phyloP scores from a whole-genome alignment of 768 basidiomycete genomes.

The Xerocomellus amylosporus region DNA sequence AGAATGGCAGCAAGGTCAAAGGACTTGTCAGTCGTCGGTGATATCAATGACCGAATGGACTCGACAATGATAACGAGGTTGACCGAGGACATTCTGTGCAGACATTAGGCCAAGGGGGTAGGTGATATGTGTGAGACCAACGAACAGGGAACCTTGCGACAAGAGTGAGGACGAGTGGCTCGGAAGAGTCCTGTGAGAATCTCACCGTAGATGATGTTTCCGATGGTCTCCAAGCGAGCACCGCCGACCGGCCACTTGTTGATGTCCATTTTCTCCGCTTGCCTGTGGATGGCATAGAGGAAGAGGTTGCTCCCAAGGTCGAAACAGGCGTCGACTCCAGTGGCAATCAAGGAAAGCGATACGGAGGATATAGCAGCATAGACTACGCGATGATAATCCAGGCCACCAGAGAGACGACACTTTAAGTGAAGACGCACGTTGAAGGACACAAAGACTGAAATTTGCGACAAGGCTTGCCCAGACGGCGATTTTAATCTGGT shows the following conservation, averaged over 20 bases:
- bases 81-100: constrained; percentile 78
- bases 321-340: constrained; percentile 83
- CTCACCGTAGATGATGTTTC: constrained; percentile 81
- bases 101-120: not conserved
- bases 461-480: constrained; percentile 82
- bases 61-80: constrained; percentile 91
- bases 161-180: constrained; percentile 1
- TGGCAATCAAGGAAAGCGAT: constrained; percentile 86
- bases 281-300: constrained; percentile 75
- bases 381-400: constrained; percentile 44
- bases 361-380: constrained; percentile 87
- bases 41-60: constrained; percentile 68
- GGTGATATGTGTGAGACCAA: not conserved
- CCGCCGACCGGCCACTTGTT: constrained; percentile 94
- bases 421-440: constrained; percentile 41
- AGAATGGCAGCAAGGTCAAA: constrained; percentile 84
- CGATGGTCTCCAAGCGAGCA: constrained; percentile 85
- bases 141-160: constrained; percentile 47
- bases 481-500: constrained; percentile 83
- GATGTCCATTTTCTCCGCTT: constrained; percentile 65
- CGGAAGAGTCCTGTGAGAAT: not conserved
- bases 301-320: constrained; percentile 82
- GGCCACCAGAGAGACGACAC: not conserved
- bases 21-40: constrained; percentile 50
- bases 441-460: constrained; percentile 64